Evolutionary conservation across 768 basidiomycete species (phyloP), one percentile per base, ranked within the genome.

Genomic region (Tulasnella sp.): DNA sequence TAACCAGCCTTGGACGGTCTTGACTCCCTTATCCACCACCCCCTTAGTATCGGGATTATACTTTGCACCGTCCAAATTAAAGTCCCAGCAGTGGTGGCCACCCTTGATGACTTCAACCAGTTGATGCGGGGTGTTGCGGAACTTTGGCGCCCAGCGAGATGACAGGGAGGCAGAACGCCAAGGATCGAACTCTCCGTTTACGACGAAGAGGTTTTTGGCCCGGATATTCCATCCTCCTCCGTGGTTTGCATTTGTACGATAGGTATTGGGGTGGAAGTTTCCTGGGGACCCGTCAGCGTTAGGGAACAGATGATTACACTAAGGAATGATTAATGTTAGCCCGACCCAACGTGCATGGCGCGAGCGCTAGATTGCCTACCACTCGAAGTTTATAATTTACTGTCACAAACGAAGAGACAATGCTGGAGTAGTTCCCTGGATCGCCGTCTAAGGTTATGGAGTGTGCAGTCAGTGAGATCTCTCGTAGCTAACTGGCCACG

Each of bases 181-280:
- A 1, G 81, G 81, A 48, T 81, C 81, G 73, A 46, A 79, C 34
- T 76, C n/a, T 1, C 81, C 81, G 42, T 81, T 81, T 11, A 80
- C 60, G 50, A 72, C 44, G 74, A 80, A 60, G n/a, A 79, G 78
- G 14, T 79, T 40, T 2, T 73, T 44, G 7, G 60, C 72, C 12
- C 46, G 58, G 40, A 81, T 40, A 40, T 81, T 72, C 81, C 81
- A 81, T 28, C 74, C 74, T 42, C 41, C 74, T 3, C 80, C 80
- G 11, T 60, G 28, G 11, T 79, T 44, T 0, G n/a, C 28, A 50
- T 50, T 79, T 50, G 54, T 76, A 24, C 34, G 54, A 6, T 6
- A 22, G 18, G 72, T 72, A 2, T 11, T 41, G 60, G 54, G 75
- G 28, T 46, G 37, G 76, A n/a, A 80, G 37, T 50, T 37, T 22